Base-by-base conservation (phyloP, 805 yeast genomes). In the Saccharomycopsis olivae region DNA sequence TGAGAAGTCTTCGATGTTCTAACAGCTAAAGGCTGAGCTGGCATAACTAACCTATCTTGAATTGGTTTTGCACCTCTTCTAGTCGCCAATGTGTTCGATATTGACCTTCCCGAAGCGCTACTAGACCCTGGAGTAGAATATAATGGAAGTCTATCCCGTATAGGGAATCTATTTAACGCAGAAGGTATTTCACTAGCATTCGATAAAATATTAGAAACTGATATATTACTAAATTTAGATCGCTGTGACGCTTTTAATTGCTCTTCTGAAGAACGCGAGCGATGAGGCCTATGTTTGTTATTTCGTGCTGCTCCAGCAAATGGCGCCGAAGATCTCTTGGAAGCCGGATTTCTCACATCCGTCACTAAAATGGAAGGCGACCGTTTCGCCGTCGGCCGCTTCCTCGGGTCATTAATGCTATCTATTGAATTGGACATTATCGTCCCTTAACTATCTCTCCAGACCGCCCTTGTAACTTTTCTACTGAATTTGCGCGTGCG, bases 281-380 rank as follows among this genome's bases (percentile, higher is more conserved):
- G 35, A 19, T 17, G 33, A 15, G n/a, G 44, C 40, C 33, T 43
- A 16, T 32, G 29, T 13, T 30, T 34, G 35, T 39, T 35, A 46
- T 29, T 10, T 53, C 54, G 59, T 3, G 69, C 68, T 46, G 63
- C 65, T 8, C 89, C 88, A 1, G 92, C 92, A 67, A 77, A 84
- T 1, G 92, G 94, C 0, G 89, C 92, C 41, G 63, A 57, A 24
- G 51, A 47, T 36, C 78, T 56, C n/a, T 68, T 62, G 19, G 71
- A 68, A 4, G 71, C 57, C 46, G 75, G 34, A 21, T 33, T 69
- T 45, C 97, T 66, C 2, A 84, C 75, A 60, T 88, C 97, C 0
- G 97, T 89, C 29, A 88, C 97, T 42, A 88, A 67, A 53, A 88
- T 88, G 1, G 95, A 84, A 9, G 97, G 96, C 23, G 96, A 84